Conservation (phyloP, 148 eudicot genomes). For the Silene conica region DNA sequence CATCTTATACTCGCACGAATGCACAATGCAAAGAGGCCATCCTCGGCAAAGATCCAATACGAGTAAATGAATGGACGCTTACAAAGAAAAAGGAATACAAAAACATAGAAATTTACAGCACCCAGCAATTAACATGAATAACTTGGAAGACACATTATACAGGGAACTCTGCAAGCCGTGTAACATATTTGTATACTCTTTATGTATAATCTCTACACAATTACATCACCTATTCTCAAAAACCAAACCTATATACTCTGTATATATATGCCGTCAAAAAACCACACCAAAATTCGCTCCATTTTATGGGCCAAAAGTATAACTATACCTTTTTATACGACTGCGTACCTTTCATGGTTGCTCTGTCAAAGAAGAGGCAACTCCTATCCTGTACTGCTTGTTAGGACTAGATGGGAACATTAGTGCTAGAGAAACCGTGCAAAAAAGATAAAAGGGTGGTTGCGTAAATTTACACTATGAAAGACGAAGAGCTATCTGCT, state of each 20-base stretch:
- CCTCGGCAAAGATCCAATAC: background rate
- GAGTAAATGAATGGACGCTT: background rate
- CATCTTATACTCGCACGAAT: too few relatives aligned
- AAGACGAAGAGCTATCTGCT: conserved; percentile 77
- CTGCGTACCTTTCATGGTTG: background rate
- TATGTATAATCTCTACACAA: background rate
- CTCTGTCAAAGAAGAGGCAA: background rate
- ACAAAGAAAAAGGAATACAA: background rate
- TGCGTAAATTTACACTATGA: conserved; percentile 34
- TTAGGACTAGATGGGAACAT: conserved; percentile 24
- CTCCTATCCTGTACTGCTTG: conserved; percentile 8
- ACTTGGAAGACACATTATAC: background rate
- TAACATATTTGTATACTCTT: background rate
- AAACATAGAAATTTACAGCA: background rate
- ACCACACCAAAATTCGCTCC: conserved; percentile 3
- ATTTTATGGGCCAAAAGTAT: conserved; percentile 5
- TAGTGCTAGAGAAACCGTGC: conserved; percentile 4
- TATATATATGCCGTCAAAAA: background rate
- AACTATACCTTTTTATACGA: background rate
- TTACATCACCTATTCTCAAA: conserved; percentile 2
- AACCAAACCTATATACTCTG: background rate
- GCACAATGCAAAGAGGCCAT: too few relatives aligned
- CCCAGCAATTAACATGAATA: background rate
- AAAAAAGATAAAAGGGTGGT: background rate
- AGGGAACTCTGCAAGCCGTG: conserved; percentile 8